A percentile compares a stretch with the other conserved stretches of the same genome.
These are phyloP conservation scores for Marchantia polymorpha DNA, from an alignment of 225 moss, liverwort and hornwort species.

Conservation along the genomic window DNA sequence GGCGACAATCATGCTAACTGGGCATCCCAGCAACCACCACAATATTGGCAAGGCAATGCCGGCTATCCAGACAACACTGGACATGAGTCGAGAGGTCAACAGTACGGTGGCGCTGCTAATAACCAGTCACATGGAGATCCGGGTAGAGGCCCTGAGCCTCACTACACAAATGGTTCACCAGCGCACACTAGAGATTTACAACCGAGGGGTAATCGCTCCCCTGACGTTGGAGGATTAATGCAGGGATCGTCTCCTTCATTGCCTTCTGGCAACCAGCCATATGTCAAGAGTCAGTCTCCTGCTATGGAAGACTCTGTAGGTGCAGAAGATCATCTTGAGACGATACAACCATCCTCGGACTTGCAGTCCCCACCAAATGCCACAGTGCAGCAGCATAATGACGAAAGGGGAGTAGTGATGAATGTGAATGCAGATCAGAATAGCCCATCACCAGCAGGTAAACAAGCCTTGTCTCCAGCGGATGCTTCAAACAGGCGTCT, in stretches of 20 bases:
- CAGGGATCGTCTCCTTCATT: conserved; percentile 8
- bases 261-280: neutral
- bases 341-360: conserved; percentile 4
- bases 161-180: conserved; percentile 34
- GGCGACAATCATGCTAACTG: conserved; percentile 64
- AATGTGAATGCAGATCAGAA: conserved; percentile 32
- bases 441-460: conserved; percentile 33
- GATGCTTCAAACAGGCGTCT: conserved; percentile 54
- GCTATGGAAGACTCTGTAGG: conserved; percentile 10
- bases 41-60: conserved; percentile 66
- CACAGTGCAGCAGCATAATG: neutral
- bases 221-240: conserved; percentile 2
- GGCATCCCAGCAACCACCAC: conserved; percentile 52
- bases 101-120: conserved; percentile 15
- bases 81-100: conserved; percentile 37
- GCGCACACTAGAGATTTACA: conserved; percentile 22
- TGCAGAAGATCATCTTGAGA: conserved; percentile 7
- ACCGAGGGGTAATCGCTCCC: conserved; percentile 18
- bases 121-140: conserved; percentile 23
- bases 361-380: neutral
- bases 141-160: conserved; percentile 18
- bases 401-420: neutral
- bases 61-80: conserved; percentile 44
- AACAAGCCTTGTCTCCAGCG: conserved; percentile 30
- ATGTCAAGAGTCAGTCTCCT: conserved; percentile 5